Conservation (phyloP, 2,329 filamentous ascomycete species). For the Simplicillium aogashimaense region DNA sequence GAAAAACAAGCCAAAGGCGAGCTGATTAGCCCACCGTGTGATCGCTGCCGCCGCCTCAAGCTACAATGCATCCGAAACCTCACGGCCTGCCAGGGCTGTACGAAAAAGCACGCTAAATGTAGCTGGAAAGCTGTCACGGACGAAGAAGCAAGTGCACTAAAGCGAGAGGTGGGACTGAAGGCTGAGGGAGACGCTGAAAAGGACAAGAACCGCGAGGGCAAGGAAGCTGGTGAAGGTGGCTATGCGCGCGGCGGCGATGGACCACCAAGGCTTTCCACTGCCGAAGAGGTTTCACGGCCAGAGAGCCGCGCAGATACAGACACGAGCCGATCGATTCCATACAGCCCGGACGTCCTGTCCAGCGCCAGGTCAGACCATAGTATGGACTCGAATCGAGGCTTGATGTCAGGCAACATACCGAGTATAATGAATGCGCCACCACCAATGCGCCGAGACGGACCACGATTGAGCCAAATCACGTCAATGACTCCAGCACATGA, state of each 20-base stretch:
- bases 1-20: slow-evolving; percentile 68
- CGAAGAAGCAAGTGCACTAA: slow-evolving; percentile 43
- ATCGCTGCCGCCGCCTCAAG: slow-evolving; percentile 68
- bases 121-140: slow-evolving; percentile 75
- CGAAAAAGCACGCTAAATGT: slow-evolving; percentile 83
- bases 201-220: background rate
- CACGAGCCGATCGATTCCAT: slow-evolving; percentile 1
- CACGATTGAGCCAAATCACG: slow-evolving; percentile 24
- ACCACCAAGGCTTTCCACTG: slow-evolving; percentile 1
- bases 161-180: slow-evolving; percentile 15
- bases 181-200: slow-evolving; percentile 1
- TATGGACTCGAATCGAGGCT: background rate
- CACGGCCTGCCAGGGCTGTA: slow-evolving; percentile 79
- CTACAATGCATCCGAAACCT: slow-evolving; percentile 80
- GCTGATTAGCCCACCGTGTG: slow-evolving; percentile 70
- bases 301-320: slow-evolving; percentile 8
- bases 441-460: slow-evolving; percentile 11
- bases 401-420: no score
- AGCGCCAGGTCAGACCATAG: slow-evolving; percentile 5
- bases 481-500: slow-evolving; percentile 11
- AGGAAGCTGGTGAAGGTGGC: background rate
- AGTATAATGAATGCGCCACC: background rate
- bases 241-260: background rate
- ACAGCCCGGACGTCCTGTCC: slow-evolving; percentile 8
- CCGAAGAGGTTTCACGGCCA: slow-evolving; percentile 4